These are phyloP conservation scores for Penicillium lagena DNA, from an alignment of 495 filamentous ascomycete species.

Conservation along the genomic window DNA sequence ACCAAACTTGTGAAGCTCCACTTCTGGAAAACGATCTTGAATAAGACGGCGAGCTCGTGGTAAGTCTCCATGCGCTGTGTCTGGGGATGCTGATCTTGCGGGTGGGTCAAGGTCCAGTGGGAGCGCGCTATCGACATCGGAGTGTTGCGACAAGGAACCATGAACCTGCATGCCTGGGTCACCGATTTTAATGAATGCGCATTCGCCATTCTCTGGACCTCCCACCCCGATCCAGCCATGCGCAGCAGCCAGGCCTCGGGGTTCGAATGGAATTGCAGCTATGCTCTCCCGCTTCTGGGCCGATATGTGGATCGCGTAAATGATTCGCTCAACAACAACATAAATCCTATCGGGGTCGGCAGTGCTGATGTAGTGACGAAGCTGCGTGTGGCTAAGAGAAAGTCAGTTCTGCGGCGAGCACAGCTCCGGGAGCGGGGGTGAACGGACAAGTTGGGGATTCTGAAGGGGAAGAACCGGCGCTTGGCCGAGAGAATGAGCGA, in stretches of 20 bases:
- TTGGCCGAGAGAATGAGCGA: conserved; percentile 56
- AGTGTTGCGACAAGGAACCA: conserved; percentile 25
- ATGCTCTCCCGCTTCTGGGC: conserved; percentile 69
- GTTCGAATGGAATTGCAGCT: conserved; percentile 71
- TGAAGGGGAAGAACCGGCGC: conserved; percentile 67
- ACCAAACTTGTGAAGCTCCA: conserved; percentile 47
- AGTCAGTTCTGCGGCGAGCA: conserved; percentile 5
- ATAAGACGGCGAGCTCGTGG: conserved; percentile 21
- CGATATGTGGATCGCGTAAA: conserved; percentile 67
- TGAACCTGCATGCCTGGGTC: conserved; percentile 25
- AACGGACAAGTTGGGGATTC: conserved; percentile 67
- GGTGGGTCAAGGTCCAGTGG: conserved; percentile 48
- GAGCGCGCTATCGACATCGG: conserved; percentile 56
- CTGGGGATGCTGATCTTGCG: conserved; percentile 21
- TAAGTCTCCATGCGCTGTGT: conserved; percentile 14
- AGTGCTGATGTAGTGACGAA: conserved; percentile 83
- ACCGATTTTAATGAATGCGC: conserved; percentile 65
- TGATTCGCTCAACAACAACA: conserved; percentile 67
- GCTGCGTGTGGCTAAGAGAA: conserved; percentile 75
- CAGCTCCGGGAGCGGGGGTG: neutral
- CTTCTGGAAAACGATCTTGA: conserved; percentile 34
- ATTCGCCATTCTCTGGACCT: conserved; percentile 73
- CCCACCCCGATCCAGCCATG: conserved; percentile 88
- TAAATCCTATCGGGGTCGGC: conserved; percentile 71
- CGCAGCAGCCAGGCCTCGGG: conserved; percentile 75